Base-by-base conservation (phyloP, 768 basidiomycete species). In the Amanita jacksonii region DNA sequence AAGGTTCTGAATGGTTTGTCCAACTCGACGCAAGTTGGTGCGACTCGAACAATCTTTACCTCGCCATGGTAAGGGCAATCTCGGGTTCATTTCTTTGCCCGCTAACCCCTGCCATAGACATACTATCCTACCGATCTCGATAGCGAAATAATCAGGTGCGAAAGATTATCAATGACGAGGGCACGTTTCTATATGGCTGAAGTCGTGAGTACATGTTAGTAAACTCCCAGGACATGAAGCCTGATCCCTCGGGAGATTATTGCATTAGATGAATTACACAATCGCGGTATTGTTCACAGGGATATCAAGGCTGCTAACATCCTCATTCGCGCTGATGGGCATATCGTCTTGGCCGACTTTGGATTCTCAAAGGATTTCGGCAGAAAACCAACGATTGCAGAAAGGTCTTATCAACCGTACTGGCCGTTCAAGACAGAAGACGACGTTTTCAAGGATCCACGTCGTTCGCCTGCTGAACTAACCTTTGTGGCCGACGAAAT, bases 181-280 rank as follows among this genome's bases (percentile, higher is more conserved):
- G 58, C 61, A 18, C 55, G 57, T 20, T 62, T 66, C 28, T 66
- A 65, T 30, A 60, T 59, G 41, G 59, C 59, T 9, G 62, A 67
- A 53, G 49, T 66, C 27, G 65, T 66, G 37, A 46, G 61, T 48
- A 22, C 12, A 12, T 15, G 4, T 22, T 19, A 8, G 18, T 35
- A 5, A 15, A 18, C 24, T 42, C 30, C 0, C 36, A 38, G 6
- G 18, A 8, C 8, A 4, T 15, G n/a, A 30, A 12, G 41, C 20
- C 9, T 27, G 25, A 25, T 9, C 15, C 8, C 33, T 5, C 25
- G n/a, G 8, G 7, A 65, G 64, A 54, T 61, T 36, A 54, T 62
- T 23, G 62, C 54, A 16, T 52, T 65, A 8, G 53, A 54, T 8
- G 52, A 49, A n/a, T 54, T 66, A 3, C 63, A 66, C 45, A 50